phyloP scores from a whole-genome alignment of 345 rosid species.

The Populus nigra region DNA sequence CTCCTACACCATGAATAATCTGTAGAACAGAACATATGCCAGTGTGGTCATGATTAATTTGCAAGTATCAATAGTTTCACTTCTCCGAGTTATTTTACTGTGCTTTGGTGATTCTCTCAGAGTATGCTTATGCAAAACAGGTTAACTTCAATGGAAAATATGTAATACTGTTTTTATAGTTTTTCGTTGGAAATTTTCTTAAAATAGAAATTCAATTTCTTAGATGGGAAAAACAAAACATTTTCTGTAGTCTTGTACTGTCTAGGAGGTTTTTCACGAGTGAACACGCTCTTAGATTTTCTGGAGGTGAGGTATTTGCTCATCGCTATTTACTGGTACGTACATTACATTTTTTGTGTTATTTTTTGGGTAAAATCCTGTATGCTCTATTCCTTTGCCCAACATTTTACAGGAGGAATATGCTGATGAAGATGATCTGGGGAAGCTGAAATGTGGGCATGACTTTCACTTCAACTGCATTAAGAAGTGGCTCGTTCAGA shows the following conservation, averaged over 20 bases:
- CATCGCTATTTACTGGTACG: not conserved
- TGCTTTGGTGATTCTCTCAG: not conserved
- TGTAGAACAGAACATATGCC: not conserved
- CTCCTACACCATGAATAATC: not conserved
- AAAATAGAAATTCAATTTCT: not conserved
- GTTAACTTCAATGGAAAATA: not conserved
- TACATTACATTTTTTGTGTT: not conserved
- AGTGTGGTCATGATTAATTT: not conserved
- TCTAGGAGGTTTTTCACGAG: too few species aligned
- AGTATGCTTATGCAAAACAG: not conserved
- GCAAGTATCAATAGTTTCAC: too few species aligned
- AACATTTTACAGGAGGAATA: slow-evolving; percentile 32
- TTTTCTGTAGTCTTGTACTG: too few species aligned
- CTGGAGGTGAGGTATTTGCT: too few species aligned
- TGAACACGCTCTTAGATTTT: not conserved
- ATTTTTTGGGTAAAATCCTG: not conserved
- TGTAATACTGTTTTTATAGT: not conserved
- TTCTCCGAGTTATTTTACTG: not conserved
- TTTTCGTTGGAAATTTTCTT: not conserved
- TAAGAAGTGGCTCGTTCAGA: slow-evolving; percentile 31
- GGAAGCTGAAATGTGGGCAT: slow-evolving; percentile 40
- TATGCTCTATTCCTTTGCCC: not conserved
- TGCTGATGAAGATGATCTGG: slow-evolving; percentile 26
- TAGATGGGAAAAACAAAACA: too few species aligned
- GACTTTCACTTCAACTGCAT: slow-evolving; percentile 39